Percentiles rank a stretch among this genome's conserved stretches.
Evolutionary conservation across 2,329 filamentous ascomycete genomes (phyloP).

Genomic region (Blastomyces percursus): DNA sequence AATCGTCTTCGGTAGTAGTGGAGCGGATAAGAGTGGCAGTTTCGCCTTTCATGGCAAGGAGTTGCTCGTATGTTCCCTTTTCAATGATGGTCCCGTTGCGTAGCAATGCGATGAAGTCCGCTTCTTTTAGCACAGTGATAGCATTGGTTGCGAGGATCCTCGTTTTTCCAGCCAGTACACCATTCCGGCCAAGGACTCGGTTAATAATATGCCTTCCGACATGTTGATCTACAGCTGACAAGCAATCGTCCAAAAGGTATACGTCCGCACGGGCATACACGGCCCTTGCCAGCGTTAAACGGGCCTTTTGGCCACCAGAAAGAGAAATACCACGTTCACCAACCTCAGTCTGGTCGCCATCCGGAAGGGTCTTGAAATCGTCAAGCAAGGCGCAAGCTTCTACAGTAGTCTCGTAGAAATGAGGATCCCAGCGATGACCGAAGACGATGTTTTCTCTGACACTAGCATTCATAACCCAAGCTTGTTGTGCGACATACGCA

Average conservation of each 20-base stretch:
- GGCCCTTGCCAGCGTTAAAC: constrained; percentile 79
- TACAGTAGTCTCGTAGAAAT: constrained; percentile 88
- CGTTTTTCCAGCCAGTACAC: constrained; percentile 74
- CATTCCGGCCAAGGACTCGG: constrained; percentile 76
- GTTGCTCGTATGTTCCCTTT: constrained; percentile 77
- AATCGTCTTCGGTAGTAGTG: constrained; percentile 44
- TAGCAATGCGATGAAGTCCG: constrained; percentile 77
- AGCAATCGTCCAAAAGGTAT: constrained; percentile 84
- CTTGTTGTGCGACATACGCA: constrained; percentile 84
- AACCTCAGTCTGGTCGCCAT: constrained; percentile 93
- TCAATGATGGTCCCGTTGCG: constrained; percentile 75
- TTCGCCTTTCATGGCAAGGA: constrained; percentile 88
- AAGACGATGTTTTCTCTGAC: constrained; percentile 97
- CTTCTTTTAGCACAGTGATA: constrained; percentile 78
- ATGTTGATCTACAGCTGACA: constrained; percentile 97
- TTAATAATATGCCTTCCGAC: constrained; percentile 92
- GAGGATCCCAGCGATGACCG: constrained; percentile 82
- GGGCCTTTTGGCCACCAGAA: constrained; percentile 91
- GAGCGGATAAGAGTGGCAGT: constrained; percentile 76
- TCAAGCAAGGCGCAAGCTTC: constrained; percentile 82
- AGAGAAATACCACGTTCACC: constrained; percentile 94
- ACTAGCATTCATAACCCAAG: constrained; percentile 97
- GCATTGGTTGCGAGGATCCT: constrained; percentile 91
- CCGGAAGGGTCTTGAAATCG: constrained; percentile 83
- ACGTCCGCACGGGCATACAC: constrained; percentile 96